These are phyloP conservation scores for Skeletonema potamos DNA, from an alignment of 108 stramenopile species.

Conservation along the genomic window DNA sequence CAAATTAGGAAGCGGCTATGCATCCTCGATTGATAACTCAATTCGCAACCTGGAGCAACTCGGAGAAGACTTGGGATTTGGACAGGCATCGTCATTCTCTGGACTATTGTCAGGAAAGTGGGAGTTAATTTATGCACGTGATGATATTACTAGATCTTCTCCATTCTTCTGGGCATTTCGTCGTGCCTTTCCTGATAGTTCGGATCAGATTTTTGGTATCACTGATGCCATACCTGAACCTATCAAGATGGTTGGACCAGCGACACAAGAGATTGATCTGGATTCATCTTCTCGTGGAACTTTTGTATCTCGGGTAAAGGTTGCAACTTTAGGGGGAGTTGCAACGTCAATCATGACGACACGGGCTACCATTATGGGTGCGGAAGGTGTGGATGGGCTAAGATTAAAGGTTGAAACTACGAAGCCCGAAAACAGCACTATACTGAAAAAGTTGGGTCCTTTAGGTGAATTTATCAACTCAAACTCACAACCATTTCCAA, in stretches of 20 bases:
- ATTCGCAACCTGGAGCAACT: constrained; percentile 31
- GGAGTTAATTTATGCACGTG: constrained; percentile 78
- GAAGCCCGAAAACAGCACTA: constrained; percentile 78
- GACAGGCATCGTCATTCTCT: constrained; percentile 64
- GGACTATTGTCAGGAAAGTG: constrained; percentile 74
- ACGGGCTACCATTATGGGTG: constrained; percentile 52
- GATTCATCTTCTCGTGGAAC: constrained; percentile 50
- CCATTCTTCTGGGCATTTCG: constrained; percentile 91
- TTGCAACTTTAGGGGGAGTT: constrained; percentile 80
- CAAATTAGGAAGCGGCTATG: constrained; percentile 8
- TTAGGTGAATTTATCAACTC: constrained; percentile 61
- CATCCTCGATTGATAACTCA: constrained; percentile 14
- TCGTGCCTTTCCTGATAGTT: constrained; percentile 74
- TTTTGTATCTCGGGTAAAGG: constrained; percentile 75
- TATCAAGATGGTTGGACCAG: constrained; percentile 85
- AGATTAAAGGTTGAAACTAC: constrained; percentile 69
- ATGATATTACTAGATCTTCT: constrained; percentile 76
- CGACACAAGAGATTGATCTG: constrained; percentile 70
- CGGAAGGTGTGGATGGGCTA: constrained; percentile 64
- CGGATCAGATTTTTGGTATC: constrained; percentile 81
- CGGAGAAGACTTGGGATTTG: constrained; percentile 44
- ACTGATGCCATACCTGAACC: constrained; percentile 82
- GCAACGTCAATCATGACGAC: constrained; percentile 92
- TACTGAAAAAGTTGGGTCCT: constrained; percentile 65
- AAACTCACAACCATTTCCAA: constrained; percentile 71